Evolutionary conservation across 805 yeast genomes (phyloP).

Genomic region (Teunomyces atbi): DNA sequence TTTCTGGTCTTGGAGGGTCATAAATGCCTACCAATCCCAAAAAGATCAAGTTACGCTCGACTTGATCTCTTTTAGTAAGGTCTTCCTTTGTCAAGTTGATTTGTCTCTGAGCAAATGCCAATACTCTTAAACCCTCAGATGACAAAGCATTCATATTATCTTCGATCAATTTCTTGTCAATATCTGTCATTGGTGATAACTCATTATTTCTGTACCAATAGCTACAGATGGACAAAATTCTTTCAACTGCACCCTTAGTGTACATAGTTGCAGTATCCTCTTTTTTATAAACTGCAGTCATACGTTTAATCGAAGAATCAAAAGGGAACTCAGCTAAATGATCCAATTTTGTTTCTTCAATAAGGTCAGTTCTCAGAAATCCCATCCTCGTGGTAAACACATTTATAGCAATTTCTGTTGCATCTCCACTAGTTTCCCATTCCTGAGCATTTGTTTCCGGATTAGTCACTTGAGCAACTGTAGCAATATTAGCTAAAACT

Average conservation of each 20-base stretch:
- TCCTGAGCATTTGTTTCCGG: slow-evolving; percentile 27
- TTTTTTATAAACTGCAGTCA: slow-evolving; percentile 26
- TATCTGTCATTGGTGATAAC: slow-evolving; percentile 17
- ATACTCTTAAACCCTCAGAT: slow-evolving; percentile 29
- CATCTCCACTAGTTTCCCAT: slow-evolving; percentile 41
- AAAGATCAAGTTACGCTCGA: slow-evolving; percentile 24
- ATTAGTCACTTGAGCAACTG: slow-evolving; percentile 16
- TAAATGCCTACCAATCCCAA: slow-evolving; percentile 33
- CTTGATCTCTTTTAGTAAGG: slow-evolving; percentile 14
- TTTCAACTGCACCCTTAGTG: slow-evolving; percentile 36
- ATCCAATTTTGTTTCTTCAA: slow-evolving; percentile 12
- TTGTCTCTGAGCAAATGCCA: slow-evolving; percentile 29
- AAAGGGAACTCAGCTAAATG: slow-evolving; percentile 31
- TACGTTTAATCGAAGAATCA: slow-evolving; percentile 32
- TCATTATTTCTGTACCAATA: slow-evolving; percentile 17
- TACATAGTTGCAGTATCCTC: slow-evolving; percentile 10
- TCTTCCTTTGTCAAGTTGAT: slow-evolving; percentile 13
- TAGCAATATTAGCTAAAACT: slow-evolving; percentile 40
- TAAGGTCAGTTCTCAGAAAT: slow-evolving; percentile 18
- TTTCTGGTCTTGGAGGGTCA: slow-evolving; percentile 36
- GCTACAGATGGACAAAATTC: slow-evolving; percentile 23
- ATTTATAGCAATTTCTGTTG: slow-evolving; percentile 36
- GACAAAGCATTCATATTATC: slow-evolving; percentile 27
- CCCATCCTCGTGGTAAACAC: slow-evolving; percentile 29
- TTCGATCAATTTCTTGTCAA: slow-evolving; percentile 20